These are phyloP conservation scores for Fusarium chaquense DNA, from an alignment of 2,329 filamentous ascomycete genomes.

Conservation along the genomic window DNA sequence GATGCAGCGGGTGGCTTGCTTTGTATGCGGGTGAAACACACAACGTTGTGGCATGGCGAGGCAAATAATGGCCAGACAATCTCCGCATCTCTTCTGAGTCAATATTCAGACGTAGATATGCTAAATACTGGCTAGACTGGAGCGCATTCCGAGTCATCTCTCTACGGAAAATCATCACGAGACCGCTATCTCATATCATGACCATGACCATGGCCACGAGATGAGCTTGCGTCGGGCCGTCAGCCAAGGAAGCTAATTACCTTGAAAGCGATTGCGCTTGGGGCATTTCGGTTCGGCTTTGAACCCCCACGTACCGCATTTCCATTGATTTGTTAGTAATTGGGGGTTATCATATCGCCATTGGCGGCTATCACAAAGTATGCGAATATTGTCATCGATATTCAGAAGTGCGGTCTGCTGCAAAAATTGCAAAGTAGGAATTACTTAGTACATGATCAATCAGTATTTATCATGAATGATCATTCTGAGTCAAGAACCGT, in stretches of 20 bases:
- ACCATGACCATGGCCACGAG: constrained; percentile 29
- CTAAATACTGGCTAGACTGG: neutral
- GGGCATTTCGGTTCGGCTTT: constrained; percentile 22
- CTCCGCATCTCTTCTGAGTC: constrained; percentile 6
- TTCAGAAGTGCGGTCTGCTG: neutral
- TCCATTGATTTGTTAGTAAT: constrained; percentile 4
- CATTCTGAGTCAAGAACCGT: constrained; percentile 5
- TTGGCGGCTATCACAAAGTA: constrained; percentile 12
- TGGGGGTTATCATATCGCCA: constrained; percentile 12
- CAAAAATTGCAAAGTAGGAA: neutral
- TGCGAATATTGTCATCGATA: neutral
- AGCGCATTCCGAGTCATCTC: constrained; percentile 16
- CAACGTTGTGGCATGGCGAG: constrained; percentile 29
- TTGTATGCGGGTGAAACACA: constrained; percentile 39
- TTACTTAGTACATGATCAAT: too few species aligned
- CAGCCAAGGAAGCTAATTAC: constrained; percentile 31
- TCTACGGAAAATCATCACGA: constrained; percentile 28
- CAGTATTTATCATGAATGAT: neutral
- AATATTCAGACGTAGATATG: neutral
- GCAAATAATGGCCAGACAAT: constrained; percentile 15
- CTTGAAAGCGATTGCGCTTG: constrained; percentile 17
- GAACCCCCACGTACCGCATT: constrained; percentile 24
- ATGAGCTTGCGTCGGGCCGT: constrained; percentile 33
- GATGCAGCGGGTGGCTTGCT: constrained; percentile 40
- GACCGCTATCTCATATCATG: constrained; percentile 18